Conservation (phyloP, 1,284 basidiomycete species). For the Ceratobasidium sp. region DNA sequence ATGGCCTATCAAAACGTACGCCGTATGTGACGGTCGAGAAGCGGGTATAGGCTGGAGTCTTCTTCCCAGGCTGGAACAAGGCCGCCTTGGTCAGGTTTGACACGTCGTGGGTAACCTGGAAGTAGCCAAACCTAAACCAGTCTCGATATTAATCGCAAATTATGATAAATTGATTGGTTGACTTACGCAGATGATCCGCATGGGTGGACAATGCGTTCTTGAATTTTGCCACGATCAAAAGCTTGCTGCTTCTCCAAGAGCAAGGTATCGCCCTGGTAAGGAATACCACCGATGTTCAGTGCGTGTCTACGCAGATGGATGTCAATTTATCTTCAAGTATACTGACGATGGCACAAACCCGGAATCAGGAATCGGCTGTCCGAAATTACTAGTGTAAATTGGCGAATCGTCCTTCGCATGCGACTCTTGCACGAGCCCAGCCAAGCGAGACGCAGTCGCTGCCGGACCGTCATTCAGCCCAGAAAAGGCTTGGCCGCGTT, state of each 20-base stretch:
- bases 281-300: conserved; percentile 48
- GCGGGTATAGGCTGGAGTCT: conserved; percentile 73
- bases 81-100: conserved; percentile 78
- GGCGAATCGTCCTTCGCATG: conserved; percentile 47
- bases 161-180: background rate
- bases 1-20: conserved; percentile 39
- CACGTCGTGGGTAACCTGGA: conserved; percentile 74
- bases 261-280: conserved; percentile 47
- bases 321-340: background rate
- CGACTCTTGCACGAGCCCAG: conserved; percentile 45
- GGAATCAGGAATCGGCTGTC: conserved; percentile 47
- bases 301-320: conserved; percentile 40
- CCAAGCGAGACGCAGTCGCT: conserved; percentile 46
- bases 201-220: conserved; percentile 49
- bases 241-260: conserved; percentile 50
- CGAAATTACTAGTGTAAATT: conserved; percentile 49
- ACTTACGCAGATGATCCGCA: conserved; percentile 47
- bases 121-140: conserved; percentile 39
- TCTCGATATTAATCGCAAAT: background rate
- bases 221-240: conserved; percentile 47
- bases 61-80: conserved; percentile 65
- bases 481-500: conserved; percentile 47
- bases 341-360: conserved; percentile 20
- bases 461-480: conserved; percentile 49
- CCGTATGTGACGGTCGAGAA: conserved; percentile 76